A percentile compares a stretch with the other conserved stretches of the same genome.
These are phyloP conservation scores for Thamnidium elegans DNA, from an alignment of 192 early-diverging fungal genomes.

Conservation along the genomic window DNA sequence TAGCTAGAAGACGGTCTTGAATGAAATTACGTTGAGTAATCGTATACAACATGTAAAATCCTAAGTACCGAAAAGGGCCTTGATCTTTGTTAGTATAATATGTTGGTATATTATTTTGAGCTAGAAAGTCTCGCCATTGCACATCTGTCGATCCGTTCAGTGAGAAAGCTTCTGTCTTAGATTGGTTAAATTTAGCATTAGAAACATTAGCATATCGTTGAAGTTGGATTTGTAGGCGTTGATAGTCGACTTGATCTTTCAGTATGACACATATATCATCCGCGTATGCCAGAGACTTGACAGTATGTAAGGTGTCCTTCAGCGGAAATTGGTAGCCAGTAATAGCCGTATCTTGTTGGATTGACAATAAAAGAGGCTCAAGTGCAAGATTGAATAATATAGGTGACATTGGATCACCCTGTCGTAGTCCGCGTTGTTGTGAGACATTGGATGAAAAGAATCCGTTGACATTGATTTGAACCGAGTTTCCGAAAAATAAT, in stretches of 20 bases:
- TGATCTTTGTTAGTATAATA: neutral
- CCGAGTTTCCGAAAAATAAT: constrained; percentile 27
- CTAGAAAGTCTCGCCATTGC: neutral
- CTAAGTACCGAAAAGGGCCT: neutral
- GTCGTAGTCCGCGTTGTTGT: constrained; percentile 27
- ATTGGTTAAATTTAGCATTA: constrained; percentile 6
- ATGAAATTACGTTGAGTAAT: neutral
- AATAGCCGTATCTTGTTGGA: neutral
- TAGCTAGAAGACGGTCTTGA: neutral
- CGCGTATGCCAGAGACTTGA: constrained; percentile 16
- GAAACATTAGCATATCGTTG: neutral
- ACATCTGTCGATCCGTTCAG: neutral
- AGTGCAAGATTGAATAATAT: constrained; percentile 15
- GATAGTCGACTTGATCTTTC: neutral
- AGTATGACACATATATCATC: constrained; percentile 19
- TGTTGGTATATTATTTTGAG: neutral
- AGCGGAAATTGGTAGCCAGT: neutral
- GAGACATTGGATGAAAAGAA: neutral
- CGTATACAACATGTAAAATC: neutral
- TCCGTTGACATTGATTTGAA: constrained; percentile 24
- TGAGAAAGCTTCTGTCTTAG: constrained; percentile 3
- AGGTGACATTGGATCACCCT: constrained; percentile 28
- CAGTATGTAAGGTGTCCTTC: neutral
- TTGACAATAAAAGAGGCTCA: constrained; percentile 20
- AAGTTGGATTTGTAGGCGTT: neutral